Conservation (phyloP, 148 eudicot species). For the Linanthus parryae region DNA sequence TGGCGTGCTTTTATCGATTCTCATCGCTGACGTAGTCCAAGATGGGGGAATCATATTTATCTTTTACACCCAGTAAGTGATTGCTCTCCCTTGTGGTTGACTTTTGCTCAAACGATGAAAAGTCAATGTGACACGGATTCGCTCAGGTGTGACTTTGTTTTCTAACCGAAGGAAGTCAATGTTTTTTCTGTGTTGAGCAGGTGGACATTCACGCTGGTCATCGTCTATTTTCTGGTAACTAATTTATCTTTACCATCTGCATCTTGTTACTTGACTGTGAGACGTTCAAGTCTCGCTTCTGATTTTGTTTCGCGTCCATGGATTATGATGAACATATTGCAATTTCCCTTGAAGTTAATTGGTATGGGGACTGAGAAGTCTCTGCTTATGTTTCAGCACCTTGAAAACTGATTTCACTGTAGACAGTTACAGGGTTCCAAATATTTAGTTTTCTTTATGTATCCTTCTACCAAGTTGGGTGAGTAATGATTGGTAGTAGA, state of each 20-base stretch:
- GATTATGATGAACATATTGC: too few relatives aligned
- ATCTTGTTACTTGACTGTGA: too few relatives aligned
- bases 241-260: conserved; percentile 3
- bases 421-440: too few relatives aligned
- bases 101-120: background rate
- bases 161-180: too few relatives aligned
- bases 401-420: too few relatives aligned
- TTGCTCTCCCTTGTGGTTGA: background rate
- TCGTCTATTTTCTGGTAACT: conserved; percentile 87
- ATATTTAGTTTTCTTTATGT: too few relatives aligned
- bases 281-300: too few relatives aligned
- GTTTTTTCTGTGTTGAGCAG: conserved; percentile 35
- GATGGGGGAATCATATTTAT: conserved; percentile 48
- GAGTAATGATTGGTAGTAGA: background rate
- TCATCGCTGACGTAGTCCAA: conserved; percentile 35
- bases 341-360: too few relatives aligned
- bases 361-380: too few relatives aligned
- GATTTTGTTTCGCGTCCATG: too few relatives aligned
- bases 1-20: conserved; percentile 39
- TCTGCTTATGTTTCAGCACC: too few relatives aligned
- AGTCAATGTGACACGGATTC: conserved; percentile 2
- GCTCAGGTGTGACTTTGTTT: conserved; percentile 12
- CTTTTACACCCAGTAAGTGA: conserved; percentile 81
- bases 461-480: background rate
- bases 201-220: conserved; percentile 79